Base-by-base conservation (phyloP, 23 red algal species). In the Cyanidium caldarium region DNA sequence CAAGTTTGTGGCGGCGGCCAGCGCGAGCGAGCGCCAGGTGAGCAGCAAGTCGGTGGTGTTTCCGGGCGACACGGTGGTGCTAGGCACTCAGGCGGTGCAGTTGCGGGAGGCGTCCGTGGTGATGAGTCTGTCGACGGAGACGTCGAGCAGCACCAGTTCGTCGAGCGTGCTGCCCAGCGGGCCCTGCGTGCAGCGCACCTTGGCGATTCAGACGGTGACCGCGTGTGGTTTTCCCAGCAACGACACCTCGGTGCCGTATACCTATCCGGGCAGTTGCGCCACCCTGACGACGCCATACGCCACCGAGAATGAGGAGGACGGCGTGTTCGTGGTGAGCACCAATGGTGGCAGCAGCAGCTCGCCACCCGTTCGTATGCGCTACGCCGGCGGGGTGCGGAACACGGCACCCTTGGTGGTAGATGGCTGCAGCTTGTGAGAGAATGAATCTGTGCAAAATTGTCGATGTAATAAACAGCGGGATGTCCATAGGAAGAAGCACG, bases 171-270 rank as follows among this genome's bases (percentile, higher is more conserved):
- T n/a, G n/a, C n/a, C n/a, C n/a, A n/a, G n/a, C n/a, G n/a, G n/a
- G n/a, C n/a, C n/a, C n/a, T 61, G 51, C 51, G 51, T 28, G 10
- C 51, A 61, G 51, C 10, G 19, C 13, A 61, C 51, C n/a, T 25
- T 61, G 21, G n/a, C 51, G 51, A 61, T 61, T 25, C n/a, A 61
- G 19, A 14, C 51, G 10, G 51, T 61, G 10, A 10, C 31, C 7
- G 51, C 51, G 51, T 61, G 51, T 61, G 51, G n/a, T 16, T 61
- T 61, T 61, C 51, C 51, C n/a, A 21, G 13, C 51, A 61, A 61
- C 23, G 51, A 61, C 23, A 61, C 51, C 13, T 28, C 7, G 7
- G 31, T 61, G 31, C 51, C 51, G 7, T 61, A 61, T 25, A 21
- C 51, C 7, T 61, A 61, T 61, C 51, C 51, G 10, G 51, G 31